Conservation (phyloP, 805 yeast species). For the Yamadazyma takamatsuzukensis region DNA sequence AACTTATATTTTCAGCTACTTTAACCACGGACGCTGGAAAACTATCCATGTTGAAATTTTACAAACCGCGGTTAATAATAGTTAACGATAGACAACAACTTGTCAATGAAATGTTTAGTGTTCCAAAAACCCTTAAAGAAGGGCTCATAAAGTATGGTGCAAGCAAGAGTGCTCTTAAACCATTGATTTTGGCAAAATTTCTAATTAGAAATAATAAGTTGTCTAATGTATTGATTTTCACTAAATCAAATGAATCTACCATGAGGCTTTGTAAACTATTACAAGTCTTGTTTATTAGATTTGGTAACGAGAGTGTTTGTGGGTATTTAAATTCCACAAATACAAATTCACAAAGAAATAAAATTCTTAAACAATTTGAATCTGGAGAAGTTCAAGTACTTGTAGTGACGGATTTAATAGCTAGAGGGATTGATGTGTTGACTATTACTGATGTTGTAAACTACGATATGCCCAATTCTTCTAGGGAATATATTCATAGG, state of each 20-base stretch:
- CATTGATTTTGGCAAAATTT: slow-evolving; percentile 63
- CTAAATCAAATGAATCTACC: slow-evolving; percentile 81
- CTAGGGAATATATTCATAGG: slow-evolving; percentile 92
- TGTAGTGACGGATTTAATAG: slow-evolving; percentile 85
- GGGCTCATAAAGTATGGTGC: slow-evolving; percentile 38
- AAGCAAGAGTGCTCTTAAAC: slow-evolving; percentile 53
- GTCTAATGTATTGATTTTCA: slow-evolving; percentile 54
- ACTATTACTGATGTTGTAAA: slow-evolving; percentile 74
- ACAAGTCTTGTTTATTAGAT: slow-evolving; percentile 32
- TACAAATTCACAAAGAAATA: slow-evolving; percentile 49
- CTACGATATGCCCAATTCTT: slow-evolving; percentile 84
- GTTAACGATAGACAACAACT: slow-evolving; percentile 55
- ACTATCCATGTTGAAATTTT: slow-evolving; percentile 64
- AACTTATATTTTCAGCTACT: slow-evolving; percentile 88
- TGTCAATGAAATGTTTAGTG: slow-evolving; percentile 54
- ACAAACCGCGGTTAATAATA: slow-evolving; percentile 68
- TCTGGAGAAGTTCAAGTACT: slow-evolving; percentile 49
- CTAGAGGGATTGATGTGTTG: slow-evolving; percentile 89
- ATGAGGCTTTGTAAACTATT: slow-evolving; percentile 71
- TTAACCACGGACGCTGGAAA: slow-evolving; percentile 91
- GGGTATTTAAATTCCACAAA: slow-evolving; percentile 58
- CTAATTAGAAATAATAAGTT: slow-evolving; percentile 31
- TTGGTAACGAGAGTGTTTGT: slow-evolving; percentile 16
- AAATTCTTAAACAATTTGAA: slow-evolving; percentile 58
- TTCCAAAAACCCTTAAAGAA: slow-evolving; percentile 54